Evolutionary conservation across 495 filamentous ascomycete genomes (phyloP).

Genomic region (Tuber brumale): DNA sequence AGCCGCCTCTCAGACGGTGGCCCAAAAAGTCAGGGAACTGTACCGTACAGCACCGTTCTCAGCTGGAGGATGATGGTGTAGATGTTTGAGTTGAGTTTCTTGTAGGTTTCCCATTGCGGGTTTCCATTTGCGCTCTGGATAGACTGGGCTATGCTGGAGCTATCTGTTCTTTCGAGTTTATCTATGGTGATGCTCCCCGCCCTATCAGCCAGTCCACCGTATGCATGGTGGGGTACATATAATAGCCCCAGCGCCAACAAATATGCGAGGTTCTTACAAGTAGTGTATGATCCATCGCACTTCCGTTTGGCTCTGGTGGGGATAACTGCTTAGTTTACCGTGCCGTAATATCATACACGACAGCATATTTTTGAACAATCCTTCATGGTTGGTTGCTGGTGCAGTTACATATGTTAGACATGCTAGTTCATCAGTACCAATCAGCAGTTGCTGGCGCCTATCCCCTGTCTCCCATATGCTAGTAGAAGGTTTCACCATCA

Average conservation of each 20-base stretch:
- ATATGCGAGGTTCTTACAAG: neutral
- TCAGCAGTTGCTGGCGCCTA: neutral
- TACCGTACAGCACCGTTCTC: neutral
- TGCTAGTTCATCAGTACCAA: neutral
- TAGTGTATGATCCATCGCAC: neutral
- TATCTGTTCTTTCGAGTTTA: neutral
- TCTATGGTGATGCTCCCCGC: neutral
- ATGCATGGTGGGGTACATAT: neutral
- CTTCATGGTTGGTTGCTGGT: conserved; percentile 2
- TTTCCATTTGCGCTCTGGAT: neutral
- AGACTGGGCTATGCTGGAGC: neutral
- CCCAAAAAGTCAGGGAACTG: neutral
- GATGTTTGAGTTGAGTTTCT: neutral
- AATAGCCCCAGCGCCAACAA: neutral
- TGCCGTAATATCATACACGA: neutral
- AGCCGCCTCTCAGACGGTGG: neutral
- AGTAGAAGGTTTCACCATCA: neutral
- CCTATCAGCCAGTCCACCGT: neutral
- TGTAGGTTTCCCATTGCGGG: neutral
- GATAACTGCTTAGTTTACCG: neutral
- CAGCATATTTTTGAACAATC: neutral
- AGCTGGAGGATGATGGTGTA: neutral
- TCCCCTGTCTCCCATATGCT: neutral
- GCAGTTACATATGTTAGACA: neutral
- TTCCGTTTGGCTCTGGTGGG: neutral